phyloP scores from a whole-genome alignment of 805 yeast genomes.

The Wickerhamiella parazyma region DNA sequence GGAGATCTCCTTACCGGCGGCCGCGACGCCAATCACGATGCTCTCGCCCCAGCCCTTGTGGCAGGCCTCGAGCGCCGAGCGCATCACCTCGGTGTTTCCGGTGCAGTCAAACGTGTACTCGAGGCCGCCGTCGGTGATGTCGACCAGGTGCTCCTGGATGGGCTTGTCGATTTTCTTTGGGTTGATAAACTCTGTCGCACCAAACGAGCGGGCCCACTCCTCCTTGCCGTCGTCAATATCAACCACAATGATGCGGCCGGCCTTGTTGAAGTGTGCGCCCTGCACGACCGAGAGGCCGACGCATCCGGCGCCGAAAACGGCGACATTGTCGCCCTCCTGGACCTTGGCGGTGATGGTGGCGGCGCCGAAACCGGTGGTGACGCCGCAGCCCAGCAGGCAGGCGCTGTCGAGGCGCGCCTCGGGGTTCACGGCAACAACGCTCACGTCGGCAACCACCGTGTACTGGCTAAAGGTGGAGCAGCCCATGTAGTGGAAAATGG shows the following conservation, averaged over 20 bases:
- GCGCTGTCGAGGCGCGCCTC: conserved; percentile 74
- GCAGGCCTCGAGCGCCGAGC: conserved; percentile 90
- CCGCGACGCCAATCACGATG: conserved; percentile 93
- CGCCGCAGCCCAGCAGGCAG: conserved; percentile 94
- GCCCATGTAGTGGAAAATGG: conserved; percentile 89
- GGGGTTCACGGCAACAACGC: conserved; percentile 82
- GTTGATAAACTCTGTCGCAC: conserved; percentile 91
- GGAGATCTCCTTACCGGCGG: conserved; percentile 92
- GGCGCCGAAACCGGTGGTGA: conserved; percentile 97
- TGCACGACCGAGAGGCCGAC: conserved; percentile 94
- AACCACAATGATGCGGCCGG: conserved; percentile 63
- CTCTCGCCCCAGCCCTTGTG: conserved; percentile 99
- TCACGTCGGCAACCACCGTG: conserved; percentile 95
- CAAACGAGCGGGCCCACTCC: conserved; percentile 76
- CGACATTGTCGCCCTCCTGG: conserved; percentile 82
- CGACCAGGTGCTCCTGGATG: conserved; percentile 60
- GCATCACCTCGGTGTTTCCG: conserved; percentile 91
- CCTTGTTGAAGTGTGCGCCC: conserved; percentile 79
- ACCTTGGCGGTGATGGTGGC: conserved; percentile 90
- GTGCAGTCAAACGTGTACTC: conserved; percentile 97
- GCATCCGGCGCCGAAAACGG: conserved; percentile 96
- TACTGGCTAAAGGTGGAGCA: conserved; percentile 94
- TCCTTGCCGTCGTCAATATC: conserved; percentile 78
- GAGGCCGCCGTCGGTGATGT: conserved; percentile 92
- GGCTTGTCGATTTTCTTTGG: conserved; percentile 62